phyloP scores from a whole-genome alignment of 164 flowering plant species.

The Dillenia suffruticosa region DNA sequence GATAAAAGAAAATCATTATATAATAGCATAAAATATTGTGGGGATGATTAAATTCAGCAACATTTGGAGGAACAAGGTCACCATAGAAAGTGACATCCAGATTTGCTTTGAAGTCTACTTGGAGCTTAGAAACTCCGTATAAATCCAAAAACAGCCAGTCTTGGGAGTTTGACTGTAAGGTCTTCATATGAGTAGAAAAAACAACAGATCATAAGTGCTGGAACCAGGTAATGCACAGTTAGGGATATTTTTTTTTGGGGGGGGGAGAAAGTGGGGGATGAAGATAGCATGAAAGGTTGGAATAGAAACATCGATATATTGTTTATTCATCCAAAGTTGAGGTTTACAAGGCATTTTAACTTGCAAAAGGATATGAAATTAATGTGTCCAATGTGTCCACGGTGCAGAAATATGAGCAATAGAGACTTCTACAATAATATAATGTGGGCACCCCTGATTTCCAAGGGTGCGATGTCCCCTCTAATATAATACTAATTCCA shows the following conservation, averaged over 20 bases:
- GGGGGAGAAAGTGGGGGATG: neutral
- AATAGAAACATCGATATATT: constrained; percentile 76
- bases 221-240: constrained; percentile 42
- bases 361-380: constrained; percentile 36
- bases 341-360: constrained; percentile 29
- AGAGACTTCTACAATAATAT: constrained; percentile 52
- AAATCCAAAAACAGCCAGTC: constrained; percentile 33
- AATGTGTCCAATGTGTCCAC: constrained; percentile 65
- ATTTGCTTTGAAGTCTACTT: constrained; percentile 18
- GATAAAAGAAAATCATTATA: constrained; percentile 10
- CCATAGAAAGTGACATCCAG: constrained; percentile 26
- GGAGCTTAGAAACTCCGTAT: constrained; percentile 16
- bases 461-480: constrained; percentile 4
- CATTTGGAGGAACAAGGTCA: constrained; percentile 24
- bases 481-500: constrained; percentile 11
- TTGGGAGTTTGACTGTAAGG: constrained; percentile 33
- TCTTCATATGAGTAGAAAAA: constrained; percentile 14
- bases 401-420: constrained; percentile 44
- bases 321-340: constrained; percentile 37
- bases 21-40: neutral
- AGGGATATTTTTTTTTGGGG: neutral
- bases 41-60: constrained; percentile 1
- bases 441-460: constrained; percentile 34
- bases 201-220: constrained; percentile 29
- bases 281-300: constrained; percentile 48